Evolutionary conservation across 805 yeast species (phyloP), one percentile per base, ranked within the genome.

Genomic region (Starmerella floricola): DNA sequence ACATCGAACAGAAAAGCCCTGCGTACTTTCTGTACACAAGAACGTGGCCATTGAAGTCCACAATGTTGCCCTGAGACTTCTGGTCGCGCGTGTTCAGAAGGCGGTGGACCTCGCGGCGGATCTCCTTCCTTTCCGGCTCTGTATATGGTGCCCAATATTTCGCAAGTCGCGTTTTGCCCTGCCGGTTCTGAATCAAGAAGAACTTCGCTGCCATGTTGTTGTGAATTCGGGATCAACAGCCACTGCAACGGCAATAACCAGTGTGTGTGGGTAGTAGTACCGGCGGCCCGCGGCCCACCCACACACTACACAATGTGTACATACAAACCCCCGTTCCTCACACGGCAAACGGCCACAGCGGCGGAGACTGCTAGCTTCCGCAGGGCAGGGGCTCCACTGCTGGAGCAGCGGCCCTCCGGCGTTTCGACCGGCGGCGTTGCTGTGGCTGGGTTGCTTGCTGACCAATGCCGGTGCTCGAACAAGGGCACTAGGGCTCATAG

Each of bases 21-120:
- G 95, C 96, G 57, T 88, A 88, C 44, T 96, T 65, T 49, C 94
- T 67, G 58, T 87, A 87, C 0, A 88, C 86, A 38, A 91, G 64
- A 56, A 81, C 82, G 43, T 66, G 61, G 44, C 72, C 71, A 15
- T 75, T 73, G 49, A 75, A 74, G 56, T 81, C 87, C 18, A 82
- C 84, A 54, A 83, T 82, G 57, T 83, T 83, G 38, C 84, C 74
- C 58, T 84, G 94, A 53, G 78, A 73, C 55, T 78, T 81, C 57
- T 80, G 84, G 55, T 87, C 96, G 53, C 95, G 69, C 2, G 87
- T 70, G 0, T 87, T 77, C 8, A 87, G 78, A 35, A 84, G 64
- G 44, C 86, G 69, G 62, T 87, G 95, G 11, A 85, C 77, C 33
- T 81, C 84, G 18, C 67, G 65, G 21, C 75, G 73, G 30, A 72